Conservation (phyloP, 2,329 filamentous ascomycete genomes). For the Zalaria obscura region DNA sequence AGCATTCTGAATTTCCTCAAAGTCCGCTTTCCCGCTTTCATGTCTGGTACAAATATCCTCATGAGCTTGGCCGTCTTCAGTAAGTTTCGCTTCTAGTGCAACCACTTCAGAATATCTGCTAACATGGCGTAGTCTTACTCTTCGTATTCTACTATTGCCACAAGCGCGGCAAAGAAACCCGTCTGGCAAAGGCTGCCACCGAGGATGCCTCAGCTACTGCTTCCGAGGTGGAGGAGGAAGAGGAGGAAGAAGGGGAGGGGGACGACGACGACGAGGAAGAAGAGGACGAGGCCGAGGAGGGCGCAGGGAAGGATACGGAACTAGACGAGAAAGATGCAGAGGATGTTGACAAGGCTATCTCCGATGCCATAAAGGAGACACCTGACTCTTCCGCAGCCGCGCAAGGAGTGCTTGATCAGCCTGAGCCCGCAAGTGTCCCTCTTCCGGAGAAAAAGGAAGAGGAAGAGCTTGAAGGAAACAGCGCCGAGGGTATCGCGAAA, state of each 20-base stretch:
- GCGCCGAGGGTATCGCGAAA: neutral
- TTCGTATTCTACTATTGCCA: slow-evolving; percentile 98
- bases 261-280: neutral
- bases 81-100: slow-evolving; percentile 33
- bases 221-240: neutral
- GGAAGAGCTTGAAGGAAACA: neutral
- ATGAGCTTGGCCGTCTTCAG: slow-evolving; percentile 80
- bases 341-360: neutral
- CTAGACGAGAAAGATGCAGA: neutral
- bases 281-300: neutral
- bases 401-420: neutral
- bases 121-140: slow-evolving; percentile 50
- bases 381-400: neutral
- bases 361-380: neutral
- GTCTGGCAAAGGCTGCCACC: slow-evolving; percentile 37
- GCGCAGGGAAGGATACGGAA: neutral
- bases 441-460: neutral
- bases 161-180: slow-evolving; percentile 78
- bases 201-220: neutral
- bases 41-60: slow-evolving; percentile 73
- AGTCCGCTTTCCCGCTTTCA: slow-evolving; percentile 74
- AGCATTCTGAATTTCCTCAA: slow-evolving; percentile 86
- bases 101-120: slow-evolving; percentile 7
- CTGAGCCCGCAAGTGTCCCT: neutral
- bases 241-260: neutral